These are phyloP conservation scores for Bipolaris oryzae DNA, from an alignment of 2,329 filamentous ascomycete genomes.

Conservation along the genomic window DNA sequence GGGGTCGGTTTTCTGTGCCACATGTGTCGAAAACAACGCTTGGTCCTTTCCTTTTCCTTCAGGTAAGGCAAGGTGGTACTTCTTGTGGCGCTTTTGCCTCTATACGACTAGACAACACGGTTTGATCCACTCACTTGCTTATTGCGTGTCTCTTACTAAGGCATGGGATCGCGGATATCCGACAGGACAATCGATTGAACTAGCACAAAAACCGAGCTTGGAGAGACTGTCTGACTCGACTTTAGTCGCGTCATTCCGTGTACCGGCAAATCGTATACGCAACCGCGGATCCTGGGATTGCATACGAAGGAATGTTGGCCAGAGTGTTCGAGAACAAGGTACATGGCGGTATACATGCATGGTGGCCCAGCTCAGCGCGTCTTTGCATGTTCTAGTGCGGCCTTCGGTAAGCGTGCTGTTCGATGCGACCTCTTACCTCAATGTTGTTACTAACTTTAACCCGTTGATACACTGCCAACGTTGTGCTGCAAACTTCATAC, in stretches of 20 bases:
- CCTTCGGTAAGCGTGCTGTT: background rate
- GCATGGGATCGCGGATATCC: background rate
- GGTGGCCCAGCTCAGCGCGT: background rate
- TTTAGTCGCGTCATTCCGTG: background rate
- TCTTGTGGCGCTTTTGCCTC: conserved; percentile 1
- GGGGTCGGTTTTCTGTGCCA: conserved; percentile 11
- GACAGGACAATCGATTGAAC: background rate
- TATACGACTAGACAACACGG: conserved; percentile 1
- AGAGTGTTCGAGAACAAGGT: background rate
- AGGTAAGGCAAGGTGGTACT: conserved; percentile 5
- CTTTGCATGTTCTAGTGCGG: background rate
- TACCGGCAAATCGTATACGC: background rate
- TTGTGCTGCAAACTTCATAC: too few relatives aligned
- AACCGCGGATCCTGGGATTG: background rate
- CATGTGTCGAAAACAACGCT: conserved; percentile 2
- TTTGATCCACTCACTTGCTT: background rate
- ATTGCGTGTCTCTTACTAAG: background rate
- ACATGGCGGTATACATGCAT: background rate
- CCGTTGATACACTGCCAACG: too few relatives aligned
- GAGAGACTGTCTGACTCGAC: background rate
- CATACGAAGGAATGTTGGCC: background rate
- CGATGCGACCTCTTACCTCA: background rate
- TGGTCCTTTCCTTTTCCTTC: conserved; percentile 3
- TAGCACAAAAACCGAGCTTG: background rate
- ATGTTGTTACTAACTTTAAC: background rate